Conservation (phyloP, 73 alveolate genomes). For the Tetrahymena thermophila region DNA sequence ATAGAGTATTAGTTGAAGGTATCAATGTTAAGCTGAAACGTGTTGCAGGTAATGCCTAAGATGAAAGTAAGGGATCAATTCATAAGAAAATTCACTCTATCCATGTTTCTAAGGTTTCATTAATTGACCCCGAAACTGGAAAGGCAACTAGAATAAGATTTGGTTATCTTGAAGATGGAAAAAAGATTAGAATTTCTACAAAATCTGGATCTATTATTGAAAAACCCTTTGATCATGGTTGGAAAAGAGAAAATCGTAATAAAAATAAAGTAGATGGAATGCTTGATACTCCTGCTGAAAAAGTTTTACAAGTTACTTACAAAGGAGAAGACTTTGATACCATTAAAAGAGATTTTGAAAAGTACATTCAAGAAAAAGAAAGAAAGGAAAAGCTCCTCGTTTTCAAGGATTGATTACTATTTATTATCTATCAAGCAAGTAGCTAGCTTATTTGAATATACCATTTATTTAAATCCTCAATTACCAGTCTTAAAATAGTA, state of each 20-base stretch:
- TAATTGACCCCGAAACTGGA: constrained; percentile 78
- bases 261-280: constrained; percentile 56
- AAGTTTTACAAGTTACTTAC: constrained; percentile 66
- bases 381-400: constrained; percentile 63
- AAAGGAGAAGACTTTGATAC: constrained; percentile 71
- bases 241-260: constrained; percentile 55
- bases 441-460: not conserved
- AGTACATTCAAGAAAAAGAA: constrained; percentile 59
- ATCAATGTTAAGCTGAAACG: constrained; percentile 48
- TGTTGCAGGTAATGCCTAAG: not conserved
- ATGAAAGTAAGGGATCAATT: not conserved
- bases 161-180: constrained; percentile 67
- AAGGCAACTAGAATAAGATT: constrained; percentile 58
- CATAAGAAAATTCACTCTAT: constrained; percentile 46
- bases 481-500: not conserved
- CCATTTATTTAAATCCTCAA: not conserved
- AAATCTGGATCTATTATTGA: constrained; percentile 70
- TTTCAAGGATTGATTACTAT: constrained; percentile 34
- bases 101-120: constrained; percentile 74
- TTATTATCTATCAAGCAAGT: not conserved
- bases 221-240: constrained; percentile 57
- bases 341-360: constrained; percentile 70
- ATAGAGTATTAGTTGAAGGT: constrained; percentile 68
- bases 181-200: constrained; percentile 66
- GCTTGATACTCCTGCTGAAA: constrained; percentile 69